Conservation (phyloP, 1,284 basidiomycete genomes). For the Pyrrhoderma lamaoense region DNA sequence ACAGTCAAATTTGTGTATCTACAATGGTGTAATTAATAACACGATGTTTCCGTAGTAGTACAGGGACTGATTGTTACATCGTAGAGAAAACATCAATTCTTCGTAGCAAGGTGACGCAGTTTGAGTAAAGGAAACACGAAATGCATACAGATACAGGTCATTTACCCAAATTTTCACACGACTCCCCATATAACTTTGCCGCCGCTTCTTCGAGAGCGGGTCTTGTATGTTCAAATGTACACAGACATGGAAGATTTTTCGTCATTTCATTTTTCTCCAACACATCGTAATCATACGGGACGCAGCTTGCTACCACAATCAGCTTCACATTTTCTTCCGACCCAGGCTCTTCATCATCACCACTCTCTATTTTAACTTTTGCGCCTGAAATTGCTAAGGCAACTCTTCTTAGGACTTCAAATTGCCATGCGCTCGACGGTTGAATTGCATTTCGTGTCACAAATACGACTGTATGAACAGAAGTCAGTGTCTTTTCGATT, state of each 20-base stretch:
- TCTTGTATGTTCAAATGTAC: slow-evolving; percentile 52
- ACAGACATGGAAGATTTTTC: slow-evolving; percentile 28
- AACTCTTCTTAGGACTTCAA: slow-evolving; percentile 31
- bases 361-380: neutral
- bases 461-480: slow-evolving; percentile 37
- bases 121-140: too few relatives aligned
- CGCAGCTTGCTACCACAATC: slow-evolving; percentile 49
- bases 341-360: neutral
- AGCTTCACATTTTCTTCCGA: slow-evolving; percentile 25
- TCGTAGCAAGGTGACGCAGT: too few relatives aligned
- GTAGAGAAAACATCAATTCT: too few relatives aligned
- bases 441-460: slow-evolving; percentile 51
- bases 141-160: neutral
- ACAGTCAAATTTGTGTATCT: too few relatives aligned
- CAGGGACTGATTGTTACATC: too few relatives aligned
- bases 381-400: slow-evolving; percentile 13
- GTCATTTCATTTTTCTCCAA: slow-evolving; percentile 2
- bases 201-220: slow-evolving; percentile 40
- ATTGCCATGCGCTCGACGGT: slow-evolving; percentile 41
- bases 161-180: neutral
- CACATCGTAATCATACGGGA: slow-evolving; percentile 57
- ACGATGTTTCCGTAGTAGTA: too few relatives aligned
- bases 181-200: slow-evolving; percentile 39
- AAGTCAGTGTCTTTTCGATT: slow-evolving; percentile 21
- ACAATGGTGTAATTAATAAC: too few relatives aligned